Evolutionary conservation across 1,284 basidiomycete genomes (phyloP).

Genomic region (Cerrena zonata): DNA sequence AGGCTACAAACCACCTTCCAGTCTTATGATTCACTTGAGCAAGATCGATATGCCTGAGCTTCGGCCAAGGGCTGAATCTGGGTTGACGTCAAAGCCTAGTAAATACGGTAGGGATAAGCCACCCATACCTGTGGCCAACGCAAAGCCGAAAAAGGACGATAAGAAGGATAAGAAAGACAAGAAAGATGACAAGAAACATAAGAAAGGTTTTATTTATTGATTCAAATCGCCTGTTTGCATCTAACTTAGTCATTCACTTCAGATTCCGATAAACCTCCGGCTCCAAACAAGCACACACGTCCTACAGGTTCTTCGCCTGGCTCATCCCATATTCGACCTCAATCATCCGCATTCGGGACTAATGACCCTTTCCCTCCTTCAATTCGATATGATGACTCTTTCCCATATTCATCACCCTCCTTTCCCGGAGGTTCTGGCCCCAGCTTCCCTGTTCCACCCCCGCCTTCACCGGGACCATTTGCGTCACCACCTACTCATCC

Average conservation of each 20-base stretch:
- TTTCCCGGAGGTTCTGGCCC: background rate
- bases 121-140: constrained; percentile 1
- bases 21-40: constrained; percentile 66
- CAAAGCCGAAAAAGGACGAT: constrained; percentile 8
- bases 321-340: constrained; percentile 1
- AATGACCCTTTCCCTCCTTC: constrained; percentile 9
- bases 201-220: too few species aligned
- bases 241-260: background rate
- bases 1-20: constrained; percentile 57
- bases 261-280: background rate
- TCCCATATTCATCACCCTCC: constrained; percentile 9
- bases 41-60: constrained; percentile 81
- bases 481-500: background rate
- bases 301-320: constrained; percentile 26
- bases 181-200: constrained; percentile 14
- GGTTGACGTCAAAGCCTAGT: constrained; percentile 2
- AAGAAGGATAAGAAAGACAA: constrained; percentile 16
- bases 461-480: background rate
- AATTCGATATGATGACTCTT: constrained; percentile 13
- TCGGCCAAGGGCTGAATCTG: constrained; percentile 38
- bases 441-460: background rate
- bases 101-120: constrained; percentile 8
- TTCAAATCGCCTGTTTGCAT: background rate
- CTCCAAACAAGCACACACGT: constrained; percentile 20
- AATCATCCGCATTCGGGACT: constrained; percentile 12